Percentiles rank a stretch among this genome's conserved stretches.
Conservation (phyloP, 2,329 filamentous ascomycete genomes). For the Ophiocordyceps camponoti-floridani region DNA sequence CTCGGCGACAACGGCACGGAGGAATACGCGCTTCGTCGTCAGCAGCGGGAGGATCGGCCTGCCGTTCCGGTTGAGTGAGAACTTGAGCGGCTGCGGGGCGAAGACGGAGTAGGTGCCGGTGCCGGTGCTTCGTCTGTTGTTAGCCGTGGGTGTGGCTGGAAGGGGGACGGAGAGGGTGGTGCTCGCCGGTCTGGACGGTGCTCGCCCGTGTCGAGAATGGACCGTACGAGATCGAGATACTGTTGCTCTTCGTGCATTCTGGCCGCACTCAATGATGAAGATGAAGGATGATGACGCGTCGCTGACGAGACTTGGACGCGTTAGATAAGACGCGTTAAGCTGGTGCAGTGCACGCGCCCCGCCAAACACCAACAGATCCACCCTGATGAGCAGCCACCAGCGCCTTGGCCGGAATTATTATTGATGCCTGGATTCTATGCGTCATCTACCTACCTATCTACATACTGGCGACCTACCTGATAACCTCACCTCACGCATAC, state of each 20-base stretch:
- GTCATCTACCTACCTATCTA: too few species aligned
- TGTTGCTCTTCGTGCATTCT: constrained; percentile 68
- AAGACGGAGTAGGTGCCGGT: constrained; percentile 87
- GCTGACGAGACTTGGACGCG: too few species aligned
- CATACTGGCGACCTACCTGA: too few species aligned
- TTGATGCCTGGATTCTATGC: too few species aligned
- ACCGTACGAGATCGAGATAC: constrained; percentile 75
- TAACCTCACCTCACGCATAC: neutral
- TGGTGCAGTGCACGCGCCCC: too few species aligned
- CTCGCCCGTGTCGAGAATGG: constrained; percentile 71
- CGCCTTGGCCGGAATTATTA: too few species aligned
- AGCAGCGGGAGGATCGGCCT: constrained; percentile 69
- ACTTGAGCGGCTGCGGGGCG: constrained; percentile 72
- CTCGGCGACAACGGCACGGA: constrained; percentile 75
- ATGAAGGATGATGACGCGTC: too few species aligned
- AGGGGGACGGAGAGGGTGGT: neutral
- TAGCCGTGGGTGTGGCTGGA: neutral
- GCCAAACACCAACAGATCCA: too few species aligned
- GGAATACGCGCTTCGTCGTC: constrained; percentile 93
- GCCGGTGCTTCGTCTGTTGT: constrained; percentile 45
- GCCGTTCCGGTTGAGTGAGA: constrained; percentile 51
- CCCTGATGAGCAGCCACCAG: too few species aligned
- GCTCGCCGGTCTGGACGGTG: constrained; percentile 70
- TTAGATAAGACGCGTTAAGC: too few species aligned
- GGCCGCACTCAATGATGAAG: too few species aligned